Evolutionary conservation across 1,284 basidiomycete species (phyloP).

Genomic region (Meripilus lineatus): DNA sequence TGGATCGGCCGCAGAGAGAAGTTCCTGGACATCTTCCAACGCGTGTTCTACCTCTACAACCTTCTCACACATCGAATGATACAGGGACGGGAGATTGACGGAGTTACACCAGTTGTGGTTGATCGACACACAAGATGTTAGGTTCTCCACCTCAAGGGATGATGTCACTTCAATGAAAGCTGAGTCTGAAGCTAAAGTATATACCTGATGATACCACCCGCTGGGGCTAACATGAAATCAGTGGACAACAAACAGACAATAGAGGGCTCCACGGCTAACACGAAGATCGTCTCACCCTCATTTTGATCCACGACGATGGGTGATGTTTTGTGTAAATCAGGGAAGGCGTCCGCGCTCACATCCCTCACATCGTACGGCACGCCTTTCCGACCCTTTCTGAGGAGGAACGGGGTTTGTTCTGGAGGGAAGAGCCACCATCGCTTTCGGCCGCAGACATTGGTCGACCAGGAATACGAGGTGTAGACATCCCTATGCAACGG

Average conservation of each 20-base stretch:
- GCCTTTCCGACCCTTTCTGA: slow-evolving; percentile 19
- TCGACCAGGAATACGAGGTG: slow-evolving; percentile 30
- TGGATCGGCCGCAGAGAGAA: slow-evolving; percentile 14
- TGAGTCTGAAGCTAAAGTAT: background rate
- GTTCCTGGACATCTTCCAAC: slow-evolving; percentile 26
- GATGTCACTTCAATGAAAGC: background rate
- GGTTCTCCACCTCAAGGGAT: slow-evolving; percentile 21
- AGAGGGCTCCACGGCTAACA: slow-evolving; percentile 16
- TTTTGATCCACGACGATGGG: slow-evolving; percentile 25
- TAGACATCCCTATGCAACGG: slow-evolving; percentile 30
- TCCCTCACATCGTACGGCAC: slow-evolving; percentile 23
- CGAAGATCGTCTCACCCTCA: slow-evolving; percentile 27
- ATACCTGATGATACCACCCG: slow-evolving; percentile 29
- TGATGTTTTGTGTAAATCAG: slow-evolving; percentile 14
- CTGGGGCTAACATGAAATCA: slow-evolving; percentile 19
- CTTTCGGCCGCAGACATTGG: slow-evolving; percentile 27
- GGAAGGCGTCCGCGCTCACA: slow-evolving; percentile 18
- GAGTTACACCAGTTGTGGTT: slow-evolving; percentile 33
- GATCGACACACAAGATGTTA: slow-evolving; percentile 28
- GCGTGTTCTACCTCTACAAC: slow-evolving; percentile 26
- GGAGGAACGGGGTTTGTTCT: slow-evolving; percentile 21
- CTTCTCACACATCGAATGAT: slow-evolving; percentile 27
- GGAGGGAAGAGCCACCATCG: slow-evolving; percentile 31
- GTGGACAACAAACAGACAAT: background rate
- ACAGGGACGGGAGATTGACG: slow-evolving; percentile 26